Conservation (phyloP, 192 early-diverging fungal genomes). For the Pilobolus umbonatus region DNA sequence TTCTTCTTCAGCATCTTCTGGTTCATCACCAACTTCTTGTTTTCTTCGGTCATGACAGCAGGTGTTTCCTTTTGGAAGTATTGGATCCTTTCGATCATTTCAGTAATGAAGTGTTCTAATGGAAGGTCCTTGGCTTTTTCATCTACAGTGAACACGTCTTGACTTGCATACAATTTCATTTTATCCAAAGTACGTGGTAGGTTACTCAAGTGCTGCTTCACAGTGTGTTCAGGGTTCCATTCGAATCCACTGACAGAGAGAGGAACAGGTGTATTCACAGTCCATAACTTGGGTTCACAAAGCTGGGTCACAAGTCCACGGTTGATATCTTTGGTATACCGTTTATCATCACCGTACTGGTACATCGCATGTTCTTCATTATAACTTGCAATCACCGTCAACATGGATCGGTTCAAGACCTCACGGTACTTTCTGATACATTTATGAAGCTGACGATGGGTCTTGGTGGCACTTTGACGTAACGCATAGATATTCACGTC, state of each 20-base stretch:
- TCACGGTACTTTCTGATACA: slow-evolving; percentile 83
- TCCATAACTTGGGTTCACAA: slow-evolving; percentile 36
- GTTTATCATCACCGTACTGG: slow-evolving; percentile 33
- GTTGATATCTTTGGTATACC: slow-evolving; percentile 23
- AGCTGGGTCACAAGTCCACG: slow-evolving; percentile 37
- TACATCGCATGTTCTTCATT: slow-evolving; percentile 37
- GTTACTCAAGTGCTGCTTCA: slow-evolving; percentile 42
- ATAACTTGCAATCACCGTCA: slow-evolving; percentile 56
- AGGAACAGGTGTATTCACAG: slow-evolving; percentile 21
- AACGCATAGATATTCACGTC: slow-evolving; percentile 93
- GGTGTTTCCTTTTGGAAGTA: slow-evolving; percentile 56
- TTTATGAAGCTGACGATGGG: slow-evolving; percentile 88
- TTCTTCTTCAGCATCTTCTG: slow-evolving; percentile 71
- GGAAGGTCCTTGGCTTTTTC: slow-evolving; percentile 16
- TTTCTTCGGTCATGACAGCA: slow-evolving; percentile 48
- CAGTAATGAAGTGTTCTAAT: slow-evolving; percentile 45
- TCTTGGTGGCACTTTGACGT: slow-evolving; percentile 82
- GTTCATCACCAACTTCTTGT: slow-evolving; percentile 53
- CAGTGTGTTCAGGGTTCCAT: neutral
- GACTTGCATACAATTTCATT: slow-evolving; percentile 32
- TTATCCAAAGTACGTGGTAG: slow-evolving; percentile 38
- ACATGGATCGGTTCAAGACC: slow-evolving; percentile 70
- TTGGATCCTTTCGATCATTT: slow-evolving; percentile 51
- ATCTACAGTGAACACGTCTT: slow-evolving; percentile 34
- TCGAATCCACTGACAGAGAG: neutral